These are phyloP conservation scores for Henckelia pumila DNA, from an alignment of 257 asterid genomes.

Conservation along the genomic window DNA sequence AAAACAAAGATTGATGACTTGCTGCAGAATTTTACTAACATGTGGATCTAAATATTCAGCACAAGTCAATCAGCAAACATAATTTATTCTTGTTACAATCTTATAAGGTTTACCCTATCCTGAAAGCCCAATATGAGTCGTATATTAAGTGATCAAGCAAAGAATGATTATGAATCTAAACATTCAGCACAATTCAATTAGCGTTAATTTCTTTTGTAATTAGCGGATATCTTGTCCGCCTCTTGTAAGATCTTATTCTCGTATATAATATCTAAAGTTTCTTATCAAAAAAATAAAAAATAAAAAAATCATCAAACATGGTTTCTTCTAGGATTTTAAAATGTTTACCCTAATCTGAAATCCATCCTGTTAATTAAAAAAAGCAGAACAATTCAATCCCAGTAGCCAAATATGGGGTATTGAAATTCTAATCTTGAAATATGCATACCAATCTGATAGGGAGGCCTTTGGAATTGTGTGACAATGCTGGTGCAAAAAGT, in stretches of 20 bases:
- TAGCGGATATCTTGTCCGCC: too few relatives aligned
- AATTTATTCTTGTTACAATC: neutral
- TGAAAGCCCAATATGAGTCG: neutral
- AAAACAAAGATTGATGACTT: conserved; percentile 17
- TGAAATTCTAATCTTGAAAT: conserved; percentile 18
- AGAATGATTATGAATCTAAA: conserved; percentile 15
- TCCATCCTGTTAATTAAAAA: neutral
- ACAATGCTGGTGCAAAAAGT: conserved; percentile 52
- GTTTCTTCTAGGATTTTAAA: neutral
- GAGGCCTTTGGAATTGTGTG: conserved; percentile 89
- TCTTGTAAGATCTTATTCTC: too few relatives aligned
- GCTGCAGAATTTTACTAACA: neutral
- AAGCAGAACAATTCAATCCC: neutral
- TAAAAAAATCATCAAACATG: too few relatives aligned
- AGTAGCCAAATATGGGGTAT: neutral
- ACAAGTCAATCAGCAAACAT: conserved; percentile 16
- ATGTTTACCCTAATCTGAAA: neutral
- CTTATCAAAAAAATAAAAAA: too few relatives aligned
- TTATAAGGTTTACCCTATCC: neutral
- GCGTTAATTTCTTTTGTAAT: too few relatives aligned
- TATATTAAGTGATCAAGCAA: conserved; percentile 19
- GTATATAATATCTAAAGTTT: too few relatives aligned
- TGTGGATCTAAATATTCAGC: conserved; percentile 11
- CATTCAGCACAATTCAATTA: conserved; percentile 15
- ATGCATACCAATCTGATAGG: conserved; percentile 81